Conservation (phyloP, 805 yeast genomes). For the Saccharomycopsis guyanensis region DNA sequence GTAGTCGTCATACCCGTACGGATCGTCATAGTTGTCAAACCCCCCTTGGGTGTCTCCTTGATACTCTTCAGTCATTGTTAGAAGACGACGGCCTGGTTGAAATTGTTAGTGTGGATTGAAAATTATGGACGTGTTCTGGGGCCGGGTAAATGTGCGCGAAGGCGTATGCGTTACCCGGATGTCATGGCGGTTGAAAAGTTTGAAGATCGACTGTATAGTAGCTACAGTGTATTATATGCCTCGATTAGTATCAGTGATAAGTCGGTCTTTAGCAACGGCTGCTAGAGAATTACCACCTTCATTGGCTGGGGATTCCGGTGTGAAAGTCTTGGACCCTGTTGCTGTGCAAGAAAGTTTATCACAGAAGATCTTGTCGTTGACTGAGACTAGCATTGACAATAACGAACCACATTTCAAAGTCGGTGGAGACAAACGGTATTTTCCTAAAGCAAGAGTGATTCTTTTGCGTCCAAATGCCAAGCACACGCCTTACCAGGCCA, state of each 20-base stretch:
- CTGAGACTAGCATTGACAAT: conserved; percentile 44
- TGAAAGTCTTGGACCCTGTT: conserved; percentile 18
- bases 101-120: too few species aligned
- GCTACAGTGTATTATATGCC: too few species aligned
- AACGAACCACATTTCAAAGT: conserved; percentile 75
- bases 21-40: conserved; percentile 44
- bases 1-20: conserved; percentile 52
- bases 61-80: not conserved
- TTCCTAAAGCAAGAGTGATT: conserved; percentile 79
- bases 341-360: conserved; percentile 25
- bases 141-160: too few species aligned
- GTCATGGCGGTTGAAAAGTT: too few species aligned
- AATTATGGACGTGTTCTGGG: too few species aligned
- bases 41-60: not conserved
- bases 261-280: conserved; percentile 28
- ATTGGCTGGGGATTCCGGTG: conserved; percentile 15
- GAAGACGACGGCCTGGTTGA: not conserved
- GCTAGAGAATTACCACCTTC: conserved; percentile 21
- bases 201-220: too few species aligned
- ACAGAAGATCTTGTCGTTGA: conserved; percentile 28
- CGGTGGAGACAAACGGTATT: conserved; percentile 69
- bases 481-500: conserved; percentile 95
- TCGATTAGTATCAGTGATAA: conserved; percentile 21
- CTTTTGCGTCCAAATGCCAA: conserved; percentile 89
- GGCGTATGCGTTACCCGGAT: too few species aligned